Base-by-base conservation (phyloP, 176 grass and related monocot species). In the Triticum monococcum region DNA sequence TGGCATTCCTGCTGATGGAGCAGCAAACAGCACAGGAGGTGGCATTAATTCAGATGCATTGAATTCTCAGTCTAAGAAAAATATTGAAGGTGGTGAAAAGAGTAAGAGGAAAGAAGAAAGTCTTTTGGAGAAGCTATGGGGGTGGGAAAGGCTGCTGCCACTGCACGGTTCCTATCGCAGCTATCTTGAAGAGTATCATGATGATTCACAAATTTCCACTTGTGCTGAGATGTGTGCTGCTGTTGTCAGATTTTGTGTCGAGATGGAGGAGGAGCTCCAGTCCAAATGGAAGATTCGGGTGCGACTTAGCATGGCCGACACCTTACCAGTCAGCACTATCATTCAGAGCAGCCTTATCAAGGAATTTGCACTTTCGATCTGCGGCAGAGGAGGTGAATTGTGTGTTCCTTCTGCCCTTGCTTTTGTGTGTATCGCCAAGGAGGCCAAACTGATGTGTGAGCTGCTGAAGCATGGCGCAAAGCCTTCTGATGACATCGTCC, bases 381-480 rank as follows among this genome's bases (percentile, higher is more conserved):
- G 0, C 24, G 24, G 3, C 4, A 31, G 11, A 36, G 11, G 64
- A 6, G 28, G 7, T 20, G 32, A 46, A 81, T 2, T 46, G 30
- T 31, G 5, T 50, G 79, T 69, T 69, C 5, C 79, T 54, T 68
- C 64, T 1, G 7, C 7, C 26, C 6, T 68, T 50, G 79, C 64
- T 69, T 82, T 82, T 69, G 64, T 69, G 80, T 81, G 63, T 81
- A 68, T 81, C 26, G 11, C 79, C 17, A n/a, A 4, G 62, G 79
- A 81, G 63, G 25, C 79, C 23, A 17, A 81, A 3, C 79, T 68
- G 79, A 66, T 41, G 36, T 16, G 8, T 66, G 37, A 66, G 61
- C 37, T 80, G 23, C 78, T 80, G 37, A 80, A 32, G 40, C 79
- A 50, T 68, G 79, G 79, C 9, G 79, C 79, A 8, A 22, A 32